Evolutionary conservation across 2,329 filamentous ascomycete species (phyloP).

Genomic region (Cryphonectria radicalis): DNA sequence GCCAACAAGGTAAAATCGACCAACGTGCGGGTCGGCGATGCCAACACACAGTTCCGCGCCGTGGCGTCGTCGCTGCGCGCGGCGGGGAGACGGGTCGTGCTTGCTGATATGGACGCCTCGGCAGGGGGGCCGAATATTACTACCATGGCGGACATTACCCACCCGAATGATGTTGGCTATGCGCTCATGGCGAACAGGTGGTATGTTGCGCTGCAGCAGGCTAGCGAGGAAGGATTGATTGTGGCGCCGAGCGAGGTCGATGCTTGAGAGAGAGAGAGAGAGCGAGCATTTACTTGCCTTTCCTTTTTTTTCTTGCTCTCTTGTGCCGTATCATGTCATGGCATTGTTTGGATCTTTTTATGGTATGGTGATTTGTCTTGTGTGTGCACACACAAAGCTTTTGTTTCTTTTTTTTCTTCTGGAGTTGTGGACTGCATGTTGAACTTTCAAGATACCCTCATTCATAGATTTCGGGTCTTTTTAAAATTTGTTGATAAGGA

Average conservation of each 20-base stretch:
- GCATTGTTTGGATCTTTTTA: neutral
- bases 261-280: neutral
- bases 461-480: neutral
- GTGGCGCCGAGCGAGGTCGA: conserved; percentile 27
- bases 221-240: conserved; percentile 34
- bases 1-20: conserved; percentile 30
- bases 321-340: neutral
- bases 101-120: conserved; percentile 46
- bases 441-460: neutral
- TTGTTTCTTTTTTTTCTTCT: neutral
- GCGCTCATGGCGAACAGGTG: conserved; percentile 47
- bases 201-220: conserved; percentile 38
- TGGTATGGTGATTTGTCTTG: neutral
- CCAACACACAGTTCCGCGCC: conserved; percentile 41
- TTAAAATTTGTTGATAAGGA: neutral
- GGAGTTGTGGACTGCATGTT: neutral
- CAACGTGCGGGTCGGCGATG: conserved; percentile 37
- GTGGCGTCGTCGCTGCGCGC: conserved; percentile 37
- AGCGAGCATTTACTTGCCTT: neutral
- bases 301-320: neutral
- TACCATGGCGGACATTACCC: conserved; percentile 45
- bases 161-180: conserved; percentile 46
- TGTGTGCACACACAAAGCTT: neutral
- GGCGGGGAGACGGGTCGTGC: conserved; percentile 40
- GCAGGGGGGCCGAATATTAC: conserved; percentile 36